A percentile compares a stretch with the other conserved stretches of the same genome.
These are phyloP conservation scores for Magnusiomyces tetraspermus DNA, from an alignment of 1,139 yeast species.

Conservation along the genomic window DNA sequence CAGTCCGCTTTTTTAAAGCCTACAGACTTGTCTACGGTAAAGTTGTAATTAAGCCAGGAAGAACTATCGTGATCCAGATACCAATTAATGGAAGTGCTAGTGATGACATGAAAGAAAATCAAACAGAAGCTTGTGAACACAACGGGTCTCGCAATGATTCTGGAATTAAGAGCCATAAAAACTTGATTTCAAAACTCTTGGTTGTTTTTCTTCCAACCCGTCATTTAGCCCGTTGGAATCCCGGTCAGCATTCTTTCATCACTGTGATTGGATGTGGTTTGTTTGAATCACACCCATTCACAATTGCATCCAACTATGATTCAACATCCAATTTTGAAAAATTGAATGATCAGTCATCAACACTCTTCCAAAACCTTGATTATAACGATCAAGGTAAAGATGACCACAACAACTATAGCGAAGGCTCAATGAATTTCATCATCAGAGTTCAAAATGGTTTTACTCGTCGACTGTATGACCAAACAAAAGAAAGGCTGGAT, in stretches of 20 bases:
- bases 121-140: no score
- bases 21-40: slow-evolving; percentile 20
- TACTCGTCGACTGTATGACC: slow-evolving; percentile 18
- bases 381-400: no score
- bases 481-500: background rate
- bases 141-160: no score
- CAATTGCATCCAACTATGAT: slow-evolving; percentile 23
- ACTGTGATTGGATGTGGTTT: slow-evolving; percentile 21
- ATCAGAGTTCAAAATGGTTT: slow-evolving; percentile 25
- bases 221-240: slow-evolving; percentile 18
- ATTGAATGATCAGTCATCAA: no score
- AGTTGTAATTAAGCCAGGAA: slow-evolving; percentile 19
- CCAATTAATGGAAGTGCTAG: slow-evolving; percentile 13
- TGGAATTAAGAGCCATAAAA: no score
- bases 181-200: no score
- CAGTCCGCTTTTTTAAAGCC: slow-evolving; percentile 17
- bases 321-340: no score
- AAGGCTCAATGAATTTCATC: slow-evolving; percentile 20
- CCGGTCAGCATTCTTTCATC: slow-evolving; percentile 25
- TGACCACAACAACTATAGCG: no score
- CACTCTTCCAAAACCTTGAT: no score
- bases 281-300: slow-evolving; percentile 22
- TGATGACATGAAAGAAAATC: background rate
- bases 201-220: no score
- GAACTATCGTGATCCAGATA: slow-evolving; percentile 21